Base-by-base conservation (phyloP, 257 asterid genomes). In the Penstemon davidsonii region DNA sequence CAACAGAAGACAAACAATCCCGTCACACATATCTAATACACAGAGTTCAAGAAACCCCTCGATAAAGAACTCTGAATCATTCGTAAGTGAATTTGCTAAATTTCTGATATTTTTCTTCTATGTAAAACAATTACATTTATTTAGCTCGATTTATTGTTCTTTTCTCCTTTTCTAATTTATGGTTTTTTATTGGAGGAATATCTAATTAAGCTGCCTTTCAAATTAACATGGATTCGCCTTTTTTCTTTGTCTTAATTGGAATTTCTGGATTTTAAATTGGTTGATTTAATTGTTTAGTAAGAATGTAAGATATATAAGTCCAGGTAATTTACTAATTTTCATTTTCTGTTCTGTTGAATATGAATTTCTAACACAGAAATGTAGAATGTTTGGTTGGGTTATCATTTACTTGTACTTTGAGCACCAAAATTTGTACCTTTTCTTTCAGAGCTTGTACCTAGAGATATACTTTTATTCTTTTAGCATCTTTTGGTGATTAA, bases 81-180 rank as follows among this genome's bases (percentile, higher is more conserved):
- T 66, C 18, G 84, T 79, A 66, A 76, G 84, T 4, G 19, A 57
- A 13, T 45, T 69, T n/a, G 49, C 52, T 52, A 18, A 69, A 79
- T 67, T 62, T 66, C 41, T 37, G 45, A 10, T 64, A 52, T 10
- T 73, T 50, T 7, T 12, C 49, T 7, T 12, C 49, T 60, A 25
- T 13, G 4, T 62, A 52, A 45, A 6, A 7, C 51, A 12, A 46
- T 46, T 7, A 46, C 10, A 12, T 7, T 25, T 25, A 25, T 66
- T 55, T 62, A 66, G 37, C 45, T 66, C 54, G 67, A 64, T 68
- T 43, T 44, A 40, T 19, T 19, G 44, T 68, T 39, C 18, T 58
- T 59, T 42, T 15, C 40, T 50, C 2, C 33, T 25, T 63, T 67
- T 67, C 49, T 13, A 46, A 45, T 19, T 33, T 51, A 12, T 13